Conservation (phyloP, 176 grass and related monocot species). For the Triticum urartu region DNA sequence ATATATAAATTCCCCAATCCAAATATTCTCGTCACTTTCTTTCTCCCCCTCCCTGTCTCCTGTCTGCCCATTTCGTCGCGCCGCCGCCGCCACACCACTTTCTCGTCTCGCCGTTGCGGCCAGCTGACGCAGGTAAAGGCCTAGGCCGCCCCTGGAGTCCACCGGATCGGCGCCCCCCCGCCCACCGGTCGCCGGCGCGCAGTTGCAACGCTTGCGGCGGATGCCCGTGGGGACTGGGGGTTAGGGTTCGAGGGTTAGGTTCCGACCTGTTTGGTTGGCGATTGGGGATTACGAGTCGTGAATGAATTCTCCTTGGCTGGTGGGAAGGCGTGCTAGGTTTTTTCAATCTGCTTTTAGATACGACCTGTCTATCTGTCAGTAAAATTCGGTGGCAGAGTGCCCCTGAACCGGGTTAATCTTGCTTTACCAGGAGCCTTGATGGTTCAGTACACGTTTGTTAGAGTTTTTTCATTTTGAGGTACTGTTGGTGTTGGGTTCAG, state of each 20-base stretch:
- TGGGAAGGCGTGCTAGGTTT: neutral
- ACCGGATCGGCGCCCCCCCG: constrained; percentile 17
- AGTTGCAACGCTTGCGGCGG: constrained; percentile 6
- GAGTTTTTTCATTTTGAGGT: constrained; percentile 12
- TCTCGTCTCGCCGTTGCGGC: neutral
- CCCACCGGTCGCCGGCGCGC: neutral
- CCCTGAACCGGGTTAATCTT: neutral
- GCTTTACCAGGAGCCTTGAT: neutral
- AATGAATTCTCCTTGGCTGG: neutral
- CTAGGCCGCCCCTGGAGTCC: neutral
- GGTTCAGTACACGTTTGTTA: constrained; percentile 10
- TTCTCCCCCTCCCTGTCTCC: constrained; percentile 3
- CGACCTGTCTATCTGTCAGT: neutral
- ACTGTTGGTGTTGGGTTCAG: neutral
- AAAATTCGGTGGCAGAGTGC: neutral
- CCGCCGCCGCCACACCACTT: neutral
- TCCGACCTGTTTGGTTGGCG: neutral
- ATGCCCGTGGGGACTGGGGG: neutral
- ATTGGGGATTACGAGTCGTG: neutral
- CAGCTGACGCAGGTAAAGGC: constrained; percentile 31
- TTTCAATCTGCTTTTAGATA: neutral
- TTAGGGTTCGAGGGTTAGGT: constrained; percentile 28
- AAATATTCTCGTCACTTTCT: neutral
- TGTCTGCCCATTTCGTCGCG: constrained; percentile 22
- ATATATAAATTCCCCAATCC: constrained; percentile 36